Evolutionary conservation across 768 basidiomycete species (phyloP).

Genomic region (Xerocomus brunneocitrinus): DNA sequence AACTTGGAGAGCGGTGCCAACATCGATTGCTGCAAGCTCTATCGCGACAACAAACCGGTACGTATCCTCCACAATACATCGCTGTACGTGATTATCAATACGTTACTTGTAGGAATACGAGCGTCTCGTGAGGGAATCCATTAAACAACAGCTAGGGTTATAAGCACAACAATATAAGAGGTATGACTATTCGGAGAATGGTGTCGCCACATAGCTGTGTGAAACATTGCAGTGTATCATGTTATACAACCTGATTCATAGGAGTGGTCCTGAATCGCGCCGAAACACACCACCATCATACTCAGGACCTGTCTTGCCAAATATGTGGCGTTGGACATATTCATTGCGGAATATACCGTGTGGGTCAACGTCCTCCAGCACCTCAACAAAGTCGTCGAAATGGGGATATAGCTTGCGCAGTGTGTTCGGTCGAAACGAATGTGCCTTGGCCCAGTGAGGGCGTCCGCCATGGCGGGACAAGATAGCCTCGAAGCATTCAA

Average conservation of each 20-base stretch:
- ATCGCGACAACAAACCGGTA: constrained; percentile 76
- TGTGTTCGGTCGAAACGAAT: constrained; percentile 58
- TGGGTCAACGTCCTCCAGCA: constrained; percentile 70
- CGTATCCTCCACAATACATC: constrained; percentile 11
- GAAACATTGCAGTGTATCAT: neutral
- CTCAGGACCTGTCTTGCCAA: constrained; percentile 48
- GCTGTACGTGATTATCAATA: neutral
- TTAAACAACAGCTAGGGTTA: constrained; percentile 81
- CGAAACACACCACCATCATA: constrained; percentile 48
- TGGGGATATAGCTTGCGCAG: constrained; percentile 72
- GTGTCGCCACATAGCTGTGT: neutral
- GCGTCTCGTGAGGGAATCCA: constrained; percentile 73
- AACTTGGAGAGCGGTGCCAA: constrained; percentile 98
- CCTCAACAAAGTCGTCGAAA: constrained; percentile 70
- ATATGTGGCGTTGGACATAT: constrained; percentile 84
- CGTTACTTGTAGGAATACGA: constrained; percentile 68
- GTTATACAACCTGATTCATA: constrained; percentile 1
- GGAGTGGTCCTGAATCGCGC: constrained; percentile 13
- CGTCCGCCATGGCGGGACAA: constrained; percentile 66
- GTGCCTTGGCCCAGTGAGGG: constrained; percentile 97
- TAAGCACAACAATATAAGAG: constrained; percentile 27
- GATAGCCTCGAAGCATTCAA: constrained; percentile 71
- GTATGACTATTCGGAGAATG: neutral
- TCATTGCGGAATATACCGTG: constrained; percentile 78
- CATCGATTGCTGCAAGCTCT: constrained; percentile 95